Evolutionary conservation across 257 asterid species (phyloP), one percentile per base, ranked within the genome.

Genomic region (Nicotiana paniculata): DNA sequence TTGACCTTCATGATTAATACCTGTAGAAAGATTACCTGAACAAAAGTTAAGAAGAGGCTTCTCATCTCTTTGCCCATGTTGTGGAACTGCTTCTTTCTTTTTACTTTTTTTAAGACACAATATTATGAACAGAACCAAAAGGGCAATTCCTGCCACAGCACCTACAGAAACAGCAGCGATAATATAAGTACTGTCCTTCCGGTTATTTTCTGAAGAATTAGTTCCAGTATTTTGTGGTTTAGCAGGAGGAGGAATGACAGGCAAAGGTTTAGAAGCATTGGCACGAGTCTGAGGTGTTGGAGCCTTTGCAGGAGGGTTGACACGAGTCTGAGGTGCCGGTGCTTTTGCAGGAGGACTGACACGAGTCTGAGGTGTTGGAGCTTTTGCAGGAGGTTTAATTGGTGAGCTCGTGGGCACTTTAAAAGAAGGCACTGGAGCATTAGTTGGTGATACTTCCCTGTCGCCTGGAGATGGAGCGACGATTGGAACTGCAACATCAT

Each of bases 21-120:
- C 95, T 62, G 90, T 88, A 77, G 95, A 89, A 81, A 87, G 43
- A 83, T 86, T 86, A 83, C 93, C 86, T 28, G 88, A 61, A 81
- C 84, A 80, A 75, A 89, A 74, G 87, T 89, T 89, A 81, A 93
- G 93, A 86, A 91, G 93, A 85, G 97, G 99, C 72, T 91, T 93
- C 82, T 89, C 97, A 10, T 79, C 82, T 82, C 90, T 85, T 32
- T 83, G 90, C 87, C 85, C 96, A 18, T 66, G 87, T 35, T 85
- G 87, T 0, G 90, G 91, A 77, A 86, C 89, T 77, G 82, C 9
- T 30, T 61, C 86, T 24, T 80, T 81, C 54, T 80, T 85, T 43
- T 81, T 88, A 24, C 81, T 79, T 79, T 79, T 89, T 81, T 28
- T 90, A 53, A 84, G 53, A 77, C 89, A 88, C 57, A 89, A 74